These are phyloP conservation scores for Pichia sp. DNA, from an alignment of 1,139 yeast genomes.

Conservation along the genomic window DNA sequence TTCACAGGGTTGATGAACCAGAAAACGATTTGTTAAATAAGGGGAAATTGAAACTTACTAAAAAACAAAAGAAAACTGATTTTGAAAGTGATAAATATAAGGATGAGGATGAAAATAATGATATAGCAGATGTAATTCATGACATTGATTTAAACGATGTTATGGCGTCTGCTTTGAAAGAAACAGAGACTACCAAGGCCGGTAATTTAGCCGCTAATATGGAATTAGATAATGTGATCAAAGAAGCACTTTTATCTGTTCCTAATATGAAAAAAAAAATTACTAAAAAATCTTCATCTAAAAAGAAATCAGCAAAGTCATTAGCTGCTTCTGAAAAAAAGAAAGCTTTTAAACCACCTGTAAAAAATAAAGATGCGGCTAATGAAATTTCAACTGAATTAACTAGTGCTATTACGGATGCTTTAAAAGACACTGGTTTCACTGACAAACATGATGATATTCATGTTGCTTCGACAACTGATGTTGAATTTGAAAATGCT, in stretches of 20 bases:
- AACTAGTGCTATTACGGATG: constrained; percentile 20
- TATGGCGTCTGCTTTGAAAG: constrained; percentile 16
- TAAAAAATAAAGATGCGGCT: background rate
- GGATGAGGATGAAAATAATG: background rate
- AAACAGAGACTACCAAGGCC: background rate
- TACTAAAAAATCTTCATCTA: background rate
- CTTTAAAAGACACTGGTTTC: constrained; percentile 13
- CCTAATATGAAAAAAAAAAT: constrained; percentile 5
- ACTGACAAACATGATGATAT: background rate
- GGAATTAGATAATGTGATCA: constrained; percentile 22
- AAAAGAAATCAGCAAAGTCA: background rate
- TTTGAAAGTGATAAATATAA: no score
- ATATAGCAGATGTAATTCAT: constrained; percentile 13
- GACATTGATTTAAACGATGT: constrained; percentile 19
- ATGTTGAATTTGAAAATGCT: constrained; percentile 30
- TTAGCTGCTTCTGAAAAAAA: background rate
- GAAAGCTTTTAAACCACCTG: background rate
- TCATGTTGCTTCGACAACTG: constrained; percentile 5
- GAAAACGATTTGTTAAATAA: no score
- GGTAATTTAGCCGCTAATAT: constrained; percentile 9
- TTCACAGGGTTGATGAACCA: background rate
- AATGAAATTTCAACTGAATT: constrained; percentile 14
- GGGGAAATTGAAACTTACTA: no score
- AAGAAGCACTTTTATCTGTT: constrained; percentile 20
- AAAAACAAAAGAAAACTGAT: background rate